These are phyloP conservation scores for Pachysolen tannophilus DNA, from an alignment of 805 yeast genomes.

Conservation along the genomic window DNA sequence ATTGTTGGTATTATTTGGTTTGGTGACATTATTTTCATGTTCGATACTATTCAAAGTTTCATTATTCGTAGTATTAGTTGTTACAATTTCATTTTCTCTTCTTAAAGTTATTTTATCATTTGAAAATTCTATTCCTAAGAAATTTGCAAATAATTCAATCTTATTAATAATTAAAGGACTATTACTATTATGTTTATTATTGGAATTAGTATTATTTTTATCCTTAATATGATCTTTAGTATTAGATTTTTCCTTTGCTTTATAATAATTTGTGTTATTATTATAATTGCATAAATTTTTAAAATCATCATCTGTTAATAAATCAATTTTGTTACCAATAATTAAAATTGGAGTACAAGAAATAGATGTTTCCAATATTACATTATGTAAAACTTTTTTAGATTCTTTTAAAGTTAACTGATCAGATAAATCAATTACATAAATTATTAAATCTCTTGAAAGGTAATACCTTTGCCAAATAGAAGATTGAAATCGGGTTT, in stretches of 20 bases:
- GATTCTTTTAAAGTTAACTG: slow-evolving; percentile 17
- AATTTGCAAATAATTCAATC: slow-evolving; percentile 13
- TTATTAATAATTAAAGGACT: slow-evolving; percentile 7
- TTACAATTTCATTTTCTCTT: no score
- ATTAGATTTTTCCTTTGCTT: neutral
- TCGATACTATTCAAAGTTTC: no score
- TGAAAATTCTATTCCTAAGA: slow-evolving; percentile 12
- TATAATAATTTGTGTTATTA: neutral
- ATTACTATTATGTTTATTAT: slow-evolving; percentile 1
- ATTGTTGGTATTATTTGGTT: neutral
- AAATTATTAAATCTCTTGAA: slow-evolving; percentile 14
- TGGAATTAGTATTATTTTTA: neutral
- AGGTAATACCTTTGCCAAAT: slow-evolving; percentile 16
- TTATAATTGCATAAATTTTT: neutral
- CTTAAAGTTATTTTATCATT: slow-evolving; percentile 4
- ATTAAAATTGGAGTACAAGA: slow-evolving; percentile 17
- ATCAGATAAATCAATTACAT: slow-evolving; percentile 22
- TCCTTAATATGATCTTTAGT: neutral
- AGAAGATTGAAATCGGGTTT: slow-evolving; percentile 14
- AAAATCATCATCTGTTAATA: slow-evolving; percentile 13
- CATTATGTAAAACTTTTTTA: slow-evolving; percentile 13
- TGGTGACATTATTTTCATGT: no score
- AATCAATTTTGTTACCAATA: slow-evolving; percentile 22
- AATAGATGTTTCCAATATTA: slow-evolving; percentile 14
- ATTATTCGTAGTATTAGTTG: no score